Evolutionary conservation across 495 filamentous ascomycete genomes (phyloP).

Genomic region (Hamigera avellanea): DNA sequence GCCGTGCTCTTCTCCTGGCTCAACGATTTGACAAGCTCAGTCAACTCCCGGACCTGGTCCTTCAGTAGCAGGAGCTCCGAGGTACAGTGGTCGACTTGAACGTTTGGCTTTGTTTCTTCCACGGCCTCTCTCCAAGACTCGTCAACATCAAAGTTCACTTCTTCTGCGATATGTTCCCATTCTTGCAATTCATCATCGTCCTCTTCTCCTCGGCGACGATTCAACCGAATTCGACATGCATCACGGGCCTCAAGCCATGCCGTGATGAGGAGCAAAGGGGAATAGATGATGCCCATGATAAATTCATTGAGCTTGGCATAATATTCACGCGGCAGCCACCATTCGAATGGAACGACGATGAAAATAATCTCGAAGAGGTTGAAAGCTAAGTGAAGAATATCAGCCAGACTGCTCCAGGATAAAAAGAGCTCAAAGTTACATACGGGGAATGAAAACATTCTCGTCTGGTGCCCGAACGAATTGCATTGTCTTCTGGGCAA

Average conservation of each 20-base stretch:
- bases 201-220: slow-evolving; percentile 69
- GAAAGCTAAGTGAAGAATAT: slow-evolving; percentile 39
- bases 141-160: slow-evolving; percentile 67
- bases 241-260: slow-evolving; percentile 62
- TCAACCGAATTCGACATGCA: slow-evolving; percentile 55
- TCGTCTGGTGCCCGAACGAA: slow-evolving; percentile 96
- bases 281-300: slow-evolving; percentile 81
- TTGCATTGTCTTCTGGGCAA: slow-evolving; percentile 83
- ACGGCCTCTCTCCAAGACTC: slow-evolving; percentile 76
- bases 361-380: slow-evolving; percentile 84
- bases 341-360: slow-evolving; percentile 77
- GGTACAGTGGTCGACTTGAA: slow-evolving; percentile 58
- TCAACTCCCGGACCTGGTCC: slow-evolving; percentile 59
- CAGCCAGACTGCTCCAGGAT: background rate
- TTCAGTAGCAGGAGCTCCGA: slow-evolving; percentile 57
- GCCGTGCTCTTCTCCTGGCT: slow-evolving; percentile 13
- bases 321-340: slow-evolving; percentile 64
- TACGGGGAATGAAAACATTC: slow-evolving; percentile 88
- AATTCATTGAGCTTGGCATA: slow-evolving; percentile 77
- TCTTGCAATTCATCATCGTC: slow-evolving; percentile 85
- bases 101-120: slow-evolving; percentile 58
- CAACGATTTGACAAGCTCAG: slow-evolving; percentile 40
- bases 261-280: slow-evolving; percentile 68
- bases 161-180: slow-evolving; percentile 72
- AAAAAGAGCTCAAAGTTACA: slow-evolving; percentile 6